Evolutionary conservation across 2,329 filamentous ascomycete species (phyloP).

Genomic region (Aureobasidium sp.): DNA sequence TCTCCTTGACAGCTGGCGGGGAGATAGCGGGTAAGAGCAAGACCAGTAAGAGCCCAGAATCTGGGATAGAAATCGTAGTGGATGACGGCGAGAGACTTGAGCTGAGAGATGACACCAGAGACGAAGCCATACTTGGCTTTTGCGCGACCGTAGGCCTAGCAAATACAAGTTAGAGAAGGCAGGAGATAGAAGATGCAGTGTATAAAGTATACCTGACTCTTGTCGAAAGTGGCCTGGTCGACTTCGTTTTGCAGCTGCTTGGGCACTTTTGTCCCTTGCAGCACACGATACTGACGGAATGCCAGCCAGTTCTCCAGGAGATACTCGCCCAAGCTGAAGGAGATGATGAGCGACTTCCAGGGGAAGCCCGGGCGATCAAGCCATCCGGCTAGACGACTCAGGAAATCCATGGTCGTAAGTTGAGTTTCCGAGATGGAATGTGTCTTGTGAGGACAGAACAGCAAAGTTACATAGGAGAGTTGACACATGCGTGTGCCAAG

Average conservation of each 20-base stretch:
- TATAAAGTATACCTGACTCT: constrained; percentile 60
- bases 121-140: constrained; percentile 87
- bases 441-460: constrained; percentile 8
- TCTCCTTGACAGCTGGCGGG: constrained; percentile 79
- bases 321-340: constrained; percentile 89
- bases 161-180: constrained; percentile 6
- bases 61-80: constrained; percentile 86
- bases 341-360: constrained; percentile 94
- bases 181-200: not conserved
- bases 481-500: constrained; percentile 6
- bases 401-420: constrained; percentile 27
- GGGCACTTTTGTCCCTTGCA: constrained; percentile 72
- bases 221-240: constrained; percentile 83
- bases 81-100: constrained; percentile 84
- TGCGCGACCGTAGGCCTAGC: constrained; percentile 79
- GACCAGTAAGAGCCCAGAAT: constrained; percentile 77
- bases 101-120: constrained; percentile 72
- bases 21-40: constrained; percentile 64
- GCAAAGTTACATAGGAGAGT: not conserved
- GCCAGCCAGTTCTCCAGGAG: constrained; percentile 85
- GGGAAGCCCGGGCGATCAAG: constrained; percentile 91
- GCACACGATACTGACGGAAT: constrained; percentile 79
- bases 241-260: constrained; percentile 85
- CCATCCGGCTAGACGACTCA: constrained; percentile 65
- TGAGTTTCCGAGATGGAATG: not conserved